Evolutionary conservation across 306 rosid species (phyloP).

Genomic region (Cucumis melo): DNA sequence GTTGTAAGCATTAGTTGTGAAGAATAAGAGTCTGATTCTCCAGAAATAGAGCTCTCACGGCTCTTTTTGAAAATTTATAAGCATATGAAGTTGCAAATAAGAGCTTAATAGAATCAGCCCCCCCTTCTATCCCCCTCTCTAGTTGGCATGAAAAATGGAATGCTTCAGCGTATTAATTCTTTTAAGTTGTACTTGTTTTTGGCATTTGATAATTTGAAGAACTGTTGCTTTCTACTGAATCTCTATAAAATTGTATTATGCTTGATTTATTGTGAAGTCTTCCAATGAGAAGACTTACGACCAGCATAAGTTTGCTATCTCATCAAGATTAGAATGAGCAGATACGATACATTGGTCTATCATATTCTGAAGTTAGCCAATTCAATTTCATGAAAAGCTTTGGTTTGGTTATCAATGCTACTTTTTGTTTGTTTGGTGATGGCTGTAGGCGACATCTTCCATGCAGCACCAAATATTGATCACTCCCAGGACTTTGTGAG

Average conservation of each 20-base stretch:
- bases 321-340: neutral
- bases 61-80: too few species aligned
- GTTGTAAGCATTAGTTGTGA: too few species aligned
- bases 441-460: slow-evolving; percentile 55
- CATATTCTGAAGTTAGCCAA: neutral
- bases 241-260: neutral
- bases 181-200: neutral
- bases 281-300: neutral
- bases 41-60: too few species aligned
- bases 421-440: slow-evolving; percentile 5
- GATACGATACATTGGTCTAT: neutral
- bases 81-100: too few species aligned
- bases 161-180: neutral
- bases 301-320: neutral
- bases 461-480: slow-evolving; percentile 78
- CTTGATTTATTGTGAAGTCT: neutral
- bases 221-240: neutral
- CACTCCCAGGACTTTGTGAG: slow-evolving; percentile 65
- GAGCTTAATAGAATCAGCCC: too few species aligned
- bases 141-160: neutral
- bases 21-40: too few species aligned
- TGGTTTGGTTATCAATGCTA: neutral
- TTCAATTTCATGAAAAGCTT: neutral
- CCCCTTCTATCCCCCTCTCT: neutral
- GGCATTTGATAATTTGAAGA: neutral